Conservation (phyloP, 2,329 filamentous ascomycete species). For the Nemania diffusa region DNA sequence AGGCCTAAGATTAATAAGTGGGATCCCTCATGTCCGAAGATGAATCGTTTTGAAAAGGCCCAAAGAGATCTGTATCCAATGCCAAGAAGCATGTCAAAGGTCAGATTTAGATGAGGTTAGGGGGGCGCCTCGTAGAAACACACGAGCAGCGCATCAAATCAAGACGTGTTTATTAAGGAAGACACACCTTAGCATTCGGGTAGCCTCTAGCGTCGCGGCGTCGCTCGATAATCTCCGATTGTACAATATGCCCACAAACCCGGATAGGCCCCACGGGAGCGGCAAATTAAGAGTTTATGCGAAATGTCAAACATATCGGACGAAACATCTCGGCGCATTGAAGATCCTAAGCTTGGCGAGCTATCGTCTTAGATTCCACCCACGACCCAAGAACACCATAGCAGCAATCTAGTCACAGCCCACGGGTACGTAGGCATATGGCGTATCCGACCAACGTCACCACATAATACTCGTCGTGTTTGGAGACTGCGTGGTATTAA, state of each 20-base stretch:
- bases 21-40: not conserved
- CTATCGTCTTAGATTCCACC: not conserved
- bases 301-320: slow-evolving; percentile 6
- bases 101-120: not conserved
- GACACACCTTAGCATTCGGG: not conserved
- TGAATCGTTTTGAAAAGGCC: not conserved
- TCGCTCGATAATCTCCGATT: not conserved
- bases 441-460: not conserved
- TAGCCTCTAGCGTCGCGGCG: not conserved
- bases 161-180: not conserved
- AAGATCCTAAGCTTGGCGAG: not conserved
- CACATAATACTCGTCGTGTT: not conserved
- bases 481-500: not conserved
- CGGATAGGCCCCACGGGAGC: not conserved
- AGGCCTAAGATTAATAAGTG: not conserved
- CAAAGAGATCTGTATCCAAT: not conserved
- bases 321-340: not conserved
- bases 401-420: not conserved
- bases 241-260: not conserved
- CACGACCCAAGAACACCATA: not conserved
- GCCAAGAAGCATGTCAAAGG: not conserved
- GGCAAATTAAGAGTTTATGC: slow-evolving; percentile 11
- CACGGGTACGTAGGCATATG: not conserved
- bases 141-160: not conserved
- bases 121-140: not conserved